Base-by-base conservation (phyloP, 2,329 filamentous ascomycete genomes). In the Aureobasidium sp. region DNA sequence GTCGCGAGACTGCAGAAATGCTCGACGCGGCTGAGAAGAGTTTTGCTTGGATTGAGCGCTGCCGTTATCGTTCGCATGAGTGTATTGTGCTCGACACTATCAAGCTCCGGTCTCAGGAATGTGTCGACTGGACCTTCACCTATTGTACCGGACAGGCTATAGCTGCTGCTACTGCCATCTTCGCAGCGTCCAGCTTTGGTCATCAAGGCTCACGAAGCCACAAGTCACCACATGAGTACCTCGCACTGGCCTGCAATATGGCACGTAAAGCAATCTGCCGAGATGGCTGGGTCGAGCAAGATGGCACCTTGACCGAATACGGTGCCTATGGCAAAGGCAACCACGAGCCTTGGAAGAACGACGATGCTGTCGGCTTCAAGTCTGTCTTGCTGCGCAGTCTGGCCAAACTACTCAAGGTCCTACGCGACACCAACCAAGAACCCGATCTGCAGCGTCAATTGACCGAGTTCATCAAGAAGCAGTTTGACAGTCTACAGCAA, bases 341-440 rank as follows among this genome's bases (percentile, higher is more conserved):
- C 5, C 66, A 68, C 27, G 63, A 69, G 39, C 66, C 67, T 1
- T 63, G 45, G 49, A 61, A 67, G 60, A 66, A 68, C 54, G 64
- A 67, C 41, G 68, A 70, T 57, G 62, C 66, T 10, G 67, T 70
- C 7, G 69, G 68, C 7, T 71, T 71, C 64, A 71, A 71, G 58
- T 61, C 62, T 13, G 67, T 70, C 0, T 61, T 70, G 29, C 53
- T 71, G 13, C 58, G 69, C 42, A 66, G 68, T 49, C 59, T 71
- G 25, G 65, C 64, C 3, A 69, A 66, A 39, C 48, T 70, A 27
- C 68, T 66, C 47, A 60, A 65, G 5, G 54, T 59, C 29, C 29
- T 63, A 7, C 42, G 41, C 11, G 27, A 63, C 29, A 34, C 54
- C 61, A 8, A 65, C 62, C 42, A 62, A 47, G 57, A 44, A 57